phyloP scores from a whole-genome alignment of 2,329 filamentous ascomycete genomes.

The Fusarium floridanum region DNA sequence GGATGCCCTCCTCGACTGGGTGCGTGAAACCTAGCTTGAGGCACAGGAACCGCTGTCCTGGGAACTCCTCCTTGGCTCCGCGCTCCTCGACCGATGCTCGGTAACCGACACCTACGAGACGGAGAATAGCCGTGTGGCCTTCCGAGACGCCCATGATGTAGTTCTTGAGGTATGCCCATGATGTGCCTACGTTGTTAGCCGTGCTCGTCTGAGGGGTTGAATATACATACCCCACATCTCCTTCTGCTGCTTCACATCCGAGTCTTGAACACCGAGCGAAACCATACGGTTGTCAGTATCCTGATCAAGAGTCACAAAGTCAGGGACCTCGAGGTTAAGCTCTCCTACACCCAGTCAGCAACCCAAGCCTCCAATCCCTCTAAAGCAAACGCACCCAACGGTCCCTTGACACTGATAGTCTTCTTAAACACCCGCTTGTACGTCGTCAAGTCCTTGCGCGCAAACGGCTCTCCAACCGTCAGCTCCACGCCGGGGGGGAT shows the following conservation, averaged over 20 bases:
- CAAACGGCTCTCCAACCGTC: slow-evolving; percentile 72
- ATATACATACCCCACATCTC: slow-evolving; percentile 89
- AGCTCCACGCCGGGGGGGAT: slow-evolving; percentile 88
- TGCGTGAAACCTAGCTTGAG: slow-evolving; percentile 98
- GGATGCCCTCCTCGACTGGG: slow-evolving; percentile 90
- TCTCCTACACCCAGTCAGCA: slow-evolving; percentile 66
- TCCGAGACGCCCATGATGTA: slow-evolving; percentile 95
- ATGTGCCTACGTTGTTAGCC: slow-evolving; percentile 74
- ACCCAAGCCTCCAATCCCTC: background rate
- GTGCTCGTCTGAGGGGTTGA: background rate
- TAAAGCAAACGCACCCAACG: slow-evolving; percentile 71
- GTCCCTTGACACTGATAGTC: slow-evolving; percentile 82
- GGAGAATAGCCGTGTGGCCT: slow-evolving; percentile 92
- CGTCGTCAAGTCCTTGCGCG: slow-evolving; percentile 67
- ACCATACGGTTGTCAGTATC: slow-evolving; percentile 74
- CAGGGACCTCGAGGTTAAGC: slow-evolving; percentile 82
- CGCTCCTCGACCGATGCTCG: slow-evolving; percentile 86
- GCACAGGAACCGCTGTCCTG: slow-evolving; percentile 88
- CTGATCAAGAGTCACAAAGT: slow-evolving; percentile 79
- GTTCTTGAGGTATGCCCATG: slow-evolving; percentile 89
- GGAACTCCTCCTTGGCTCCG: slow-evolving; percentile 80
- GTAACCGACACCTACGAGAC: slow-evolving; percentile 95
- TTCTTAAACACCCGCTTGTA: slow-evolving; percentile 73
- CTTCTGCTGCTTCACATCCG: slow-evolving; percentile 78
- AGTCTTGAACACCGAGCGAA: slow-evolving; percentile 77